Evolutionary conservation across 371 early-diverging fungal species (phyloP), one percentile per base, ranked within the genome.

Genomic region (Mortierella sp.): DNA sequence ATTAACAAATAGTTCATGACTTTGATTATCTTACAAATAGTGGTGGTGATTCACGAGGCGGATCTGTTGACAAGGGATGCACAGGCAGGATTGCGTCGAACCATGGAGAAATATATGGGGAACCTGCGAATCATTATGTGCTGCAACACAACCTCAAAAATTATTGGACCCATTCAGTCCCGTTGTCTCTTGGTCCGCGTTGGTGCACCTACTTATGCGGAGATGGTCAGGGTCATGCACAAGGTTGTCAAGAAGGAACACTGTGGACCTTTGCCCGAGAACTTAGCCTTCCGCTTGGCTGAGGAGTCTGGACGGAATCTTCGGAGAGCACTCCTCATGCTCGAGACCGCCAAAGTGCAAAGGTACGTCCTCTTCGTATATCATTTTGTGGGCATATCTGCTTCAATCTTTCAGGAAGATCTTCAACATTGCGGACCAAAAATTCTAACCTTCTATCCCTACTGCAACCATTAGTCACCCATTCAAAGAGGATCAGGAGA

Each of bases 81-180:
- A 12, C 99, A 99, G 91, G 97, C 98, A 51, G 99, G 98, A 24
- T 93, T 99, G 72, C 94, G 99, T 80, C 92, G 99, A 43, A 99
- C 99, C 3, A 99, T 99, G 98, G 99, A 99, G 90, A 97, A 98
- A 89, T 99, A 99, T 89, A 97, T 96, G 89, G 79, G 88, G 32
- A 98, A 97, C 83, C 92, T 99, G 82, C 95, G 99, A 43, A 90
- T 99, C 35, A 97, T 99, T 79, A 84, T 99, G 75, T 97, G 99
- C 89, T 96, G 97, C 83, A 96, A 95, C 74, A 94, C 96, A 63
- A 93, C 98, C 0, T 95, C 96, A 74, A 96, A 95, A 83, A 96
- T 99, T 78, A 99, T 99, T 87, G 90, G 95, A 21, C 99, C 99
- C 2, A 96, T 99, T 75, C 95, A 97, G 78, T 97, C 97, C 80